Evolutionary conservation across 768 basidiomycete species (phyloP).

Genomic region (Russula emetica): DNA sequence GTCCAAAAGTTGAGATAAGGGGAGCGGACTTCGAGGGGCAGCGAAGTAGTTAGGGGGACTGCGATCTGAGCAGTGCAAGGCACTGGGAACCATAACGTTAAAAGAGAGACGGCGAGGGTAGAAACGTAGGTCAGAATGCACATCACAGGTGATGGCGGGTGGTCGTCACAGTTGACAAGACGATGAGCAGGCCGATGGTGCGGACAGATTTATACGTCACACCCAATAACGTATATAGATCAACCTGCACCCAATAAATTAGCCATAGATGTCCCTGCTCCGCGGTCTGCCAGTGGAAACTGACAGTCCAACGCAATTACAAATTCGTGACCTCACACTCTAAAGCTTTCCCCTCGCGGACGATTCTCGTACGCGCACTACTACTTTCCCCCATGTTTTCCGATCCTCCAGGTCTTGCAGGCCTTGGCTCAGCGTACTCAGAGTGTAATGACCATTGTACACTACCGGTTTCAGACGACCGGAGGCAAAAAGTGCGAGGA

Average conservation of each 20-base stretch:
- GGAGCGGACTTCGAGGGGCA: slow-evolving; percentile 22
- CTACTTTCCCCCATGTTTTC: slow-evolving; percentile 90
- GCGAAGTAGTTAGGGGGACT: not conserved
- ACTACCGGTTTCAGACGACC: slow-evolving; percentile 63
- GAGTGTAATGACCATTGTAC: slow-evolving; percentile 63
- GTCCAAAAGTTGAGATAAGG: slow-evolving; percentile 25
- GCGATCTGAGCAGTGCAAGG: not conserved
- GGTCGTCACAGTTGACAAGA: not conserved
- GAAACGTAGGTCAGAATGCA: not conserved
- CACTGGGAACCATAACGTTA: not conserved
- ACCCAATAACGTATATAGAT: not conserved
- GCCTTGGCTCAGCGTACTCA: slow-evolving; percentile 65
- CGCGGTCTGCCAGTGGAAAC: not conserved
- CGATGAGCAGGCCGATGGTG: not conserved
- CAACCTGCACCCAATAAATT: not conserved
- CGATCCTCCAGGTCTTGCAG: slow-evolving; percentile 71
- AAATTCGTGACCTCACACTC: slow-evolving; percentile 23
- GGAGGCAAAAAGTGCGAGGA: slow-evolving; percentile 67
- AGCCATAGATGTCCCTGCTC: not conserved
- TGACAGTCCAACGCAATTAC: not conserved
- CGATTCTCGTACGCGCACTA: slow-evolving; percentile 59
- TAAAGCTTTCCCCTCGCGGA: slow-evolving; percentile 46
- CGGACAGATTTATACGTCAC: not conserved
- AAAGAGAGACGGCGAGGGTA: not conserved
- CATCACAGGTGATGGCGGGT: not conserved